These are phyloP conservation scores for Debaryomyces sp. DNA, from an alignment of 1,139 yeast species.

Conservation along the genomic window DNA sequence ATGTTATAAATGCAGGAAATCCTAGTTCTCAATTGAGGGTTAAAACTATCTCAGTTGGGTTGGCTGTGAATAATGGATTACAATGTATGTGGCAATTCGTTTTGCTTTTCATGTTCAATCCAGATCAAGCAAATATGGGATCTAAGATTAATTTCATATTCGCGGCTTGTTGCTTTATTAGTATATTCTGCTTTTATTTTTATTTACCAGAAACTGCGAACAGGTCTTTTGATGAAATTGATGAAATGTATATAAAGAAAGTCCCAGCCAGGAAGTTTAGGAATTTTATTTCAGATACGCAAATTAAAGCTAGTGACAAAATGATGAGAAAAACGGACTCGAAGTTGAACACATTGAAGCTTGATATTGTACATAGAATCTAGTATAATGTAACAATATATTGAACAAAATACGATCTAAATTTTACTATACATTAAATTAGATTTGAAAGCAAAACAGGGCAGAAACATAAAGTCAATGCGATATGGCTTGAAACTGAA, in stretches of 20 bases:
- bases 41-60: slow-evolving; percentile 17
- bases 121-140: slow-evolving; percentile 21
- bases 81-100: slow-evolving; percentile 18
- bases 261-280: slow-evolving; percentile 1
- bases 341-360: background rate
- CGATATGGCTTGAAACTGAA: no score
- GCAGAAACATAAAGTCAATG: no score
- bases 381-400: no score
- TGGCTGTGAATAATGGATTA: background rate
- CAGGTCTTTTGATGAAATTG: slow-evolving; percentile 35
- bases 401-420: no score
- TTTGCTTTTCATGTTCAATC: slow-evolving; percentile 22
- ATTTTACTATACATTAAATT: no score
- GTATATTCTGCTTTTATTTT: slow-evolving; percentile 16
- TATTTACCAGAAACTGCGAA: slow-evolving; percentile 37
- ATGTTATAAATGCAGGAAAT: slow-evolving; percentile 15
- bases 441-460: no score
- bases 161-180: slow-evolving; percentile 6
- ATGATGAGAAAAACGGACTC: background rate
- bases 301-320: background rate
- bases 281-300: background rate
- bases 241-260: slow-evolving; percentile 9
- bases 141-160: slow-evolving; percentile 10
- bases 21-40: slow-evolving; percentile 18
- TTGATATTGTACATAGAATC: background rate